These are phyloP conservation scores for Penicillium hordei DNA, from an alignment of 2,329 filamentous ascomycete species.

Conservation along the genomic window DNA sequence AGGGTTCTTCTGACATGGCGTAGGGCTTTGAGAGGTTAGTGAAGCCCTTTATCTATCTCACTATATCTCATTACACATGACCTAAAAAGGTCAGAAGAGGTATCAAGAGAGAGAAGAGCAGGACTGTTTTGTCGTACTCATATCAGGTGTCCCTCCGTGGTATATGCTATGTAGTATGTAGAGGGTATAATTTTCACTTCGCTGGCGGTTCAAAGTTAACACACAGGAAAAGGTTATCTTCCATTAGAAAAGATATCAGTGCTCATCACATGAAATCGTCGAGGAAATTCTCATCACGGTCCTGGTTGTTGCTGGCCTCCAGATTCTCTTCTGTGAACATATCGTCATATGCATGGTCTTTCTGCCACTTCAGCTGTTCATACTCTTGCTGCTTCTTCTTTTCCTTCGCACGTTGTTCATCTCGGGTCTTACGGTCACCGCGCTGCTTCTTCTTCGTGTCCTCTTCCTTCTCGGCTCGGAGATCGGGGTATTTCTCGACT, in stretches of 20 bases:
- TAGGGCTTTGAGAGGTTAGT: neutral
- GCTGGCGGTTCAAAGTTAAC: neutral
- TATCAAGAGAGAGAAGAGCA: neutral
- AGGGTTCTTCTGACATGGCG: neutral
- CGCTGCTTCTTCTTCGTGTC: conserved; percentile 69
- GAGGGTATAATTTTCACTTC: conserved; percentile 10
- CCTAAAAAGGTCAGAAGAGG: neutral
- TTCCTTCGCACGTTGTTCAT: conserved; percentile 43
- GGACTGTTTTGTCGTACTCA: neutral
- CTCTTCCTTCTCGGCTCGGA: conserved; percentile 79
- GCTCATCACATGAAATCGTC: conserved; percentile 84
- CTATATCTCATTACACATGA: neutral
- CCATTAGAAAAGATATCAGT: neutral
- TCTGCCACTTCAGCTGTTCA: conserved; percentile 87
- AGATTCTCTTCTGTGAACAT: conserved; percentile 81
- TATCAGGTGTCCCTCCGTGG: neutral
- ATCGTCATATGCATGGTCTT: conserved; percentile 97
- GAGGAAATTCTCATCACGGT: conserved; percentile 69
- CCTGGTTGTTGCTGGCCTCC: conserved; percentile 77
- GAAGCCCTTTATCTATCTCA: neutral
- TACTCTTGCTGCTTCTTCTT: conserved; percentile 64
- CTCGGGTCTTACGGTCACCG: conserved; percentile 55
- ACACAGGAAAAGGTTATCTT: neutral
- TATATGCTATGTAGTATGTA: neutral
- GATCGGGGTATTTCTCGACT: conserved; percentile 80